Evolutionary conservation across 495 filamentous ascomycete species (phyloP).

Genomic region (Collariella sp.): DNA sequence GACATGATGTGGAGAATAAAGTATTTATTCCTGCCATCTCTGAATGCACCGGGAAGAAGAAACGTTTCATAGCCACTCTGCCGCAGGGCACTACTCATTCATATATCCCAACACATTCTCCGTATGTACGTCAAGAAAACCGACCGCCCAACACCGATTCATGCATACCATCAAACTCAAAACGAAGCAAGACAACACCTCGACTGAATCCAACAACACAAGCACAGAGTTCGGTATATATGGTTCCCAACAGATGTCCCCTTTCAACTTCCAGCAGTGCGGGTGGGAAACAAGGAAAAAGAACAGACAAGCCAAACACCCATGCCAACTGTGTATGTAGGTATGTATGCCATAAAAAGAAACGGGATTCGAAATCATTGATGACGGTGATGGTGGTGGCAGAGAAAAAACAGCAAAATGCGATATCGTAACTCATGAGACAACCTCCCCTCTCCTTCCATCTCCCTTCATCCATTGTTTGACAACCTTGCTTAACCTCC

Average conservation of each 20-base stretch:
- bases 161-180: too few species aligned
- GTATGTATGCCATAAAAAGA: background rate
- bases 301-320: background rate
- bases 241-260: background rate
- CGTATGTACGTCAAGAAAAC: background rate
- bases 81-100: too few species aligned
- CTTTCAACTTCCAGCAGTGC: background rate
- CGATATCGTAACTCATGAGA: slow-evolving; percentile 6
- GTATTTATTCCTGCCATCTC: too few species aligned
- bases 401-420: background rate
- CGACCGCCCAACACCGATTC: background rate
- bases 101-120: background rate
- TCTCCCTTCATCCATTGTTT: background rate
- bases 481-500: background rate
- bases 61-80: too few species aligned
- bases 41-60: too few species aligned
- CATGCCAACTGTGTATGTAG: background rate
- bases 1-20: too few species aligned
- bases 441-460: background rate
- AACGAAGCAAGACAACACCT: too few species aligned
- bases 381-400: background rate
- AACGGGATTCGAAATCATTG: background rate
- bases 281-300: background rate
- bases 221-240: too few species aligned
- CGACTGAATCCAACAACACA: too few species aligned